phyloP scores from a whole-genome alignment of 768 basidiomycete species.

The Dacryopinax spathularia region DNA sequence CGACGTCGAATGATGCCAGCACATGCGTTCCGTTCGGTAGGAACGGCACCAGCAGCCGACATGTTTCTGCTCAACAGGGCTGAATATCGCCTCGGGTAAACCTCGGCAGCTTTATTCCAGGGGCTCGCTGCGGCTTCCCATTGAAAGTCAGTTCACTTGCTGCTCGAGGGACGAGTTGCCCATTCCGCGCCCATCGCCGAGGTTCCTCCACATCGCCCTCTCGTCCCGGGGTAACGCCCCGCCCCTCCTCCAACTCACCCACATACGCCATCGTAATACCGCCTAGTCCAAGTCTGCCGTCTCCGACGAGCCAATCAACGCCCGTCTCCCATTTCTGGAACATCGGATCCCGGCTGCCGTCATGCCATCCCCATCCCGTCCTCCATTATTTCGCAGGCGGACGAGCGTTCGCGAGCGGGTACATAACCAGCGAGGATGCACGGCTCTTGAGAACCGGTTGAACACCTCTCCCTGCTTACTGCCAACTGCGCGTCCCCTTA shows the following conservation, averaged over 20 bases:
- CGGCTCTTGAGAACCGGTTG: neutral
- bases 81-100: neutral
- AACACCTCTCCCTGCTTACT: slow-evolving; percentile 1
- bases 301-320: no score
- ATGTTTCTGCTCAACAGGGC: neutral
- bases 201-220: neutral
- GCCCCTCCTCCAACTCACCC: neutral
- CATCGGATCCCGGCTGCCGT: no score
- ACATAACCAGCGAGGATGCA: neutral
- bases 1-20: neutral
- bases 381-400: neutral
- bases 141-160: neutral
- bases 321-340: no score
- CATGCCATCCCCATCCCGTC: neutral
- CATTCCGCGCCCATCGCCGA: neutral
- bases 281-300: no score
- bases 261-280: no score
- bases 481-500: neutral
- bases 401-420: neutral
- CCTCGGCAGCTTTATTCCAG: neutral
- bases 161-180: neutral
- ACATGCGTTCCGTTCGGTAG: neutral
- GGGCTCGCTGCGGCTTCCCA: neutral
- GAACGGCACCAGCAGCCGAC: neutral
- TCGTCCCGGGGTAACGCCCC: neutral